Evolutionary conservation across 805 yeast genomes (phyloP), one percentile per base, ranked within the genome.

Genomic region (Hanseniaspora opuntiae): DNA sequence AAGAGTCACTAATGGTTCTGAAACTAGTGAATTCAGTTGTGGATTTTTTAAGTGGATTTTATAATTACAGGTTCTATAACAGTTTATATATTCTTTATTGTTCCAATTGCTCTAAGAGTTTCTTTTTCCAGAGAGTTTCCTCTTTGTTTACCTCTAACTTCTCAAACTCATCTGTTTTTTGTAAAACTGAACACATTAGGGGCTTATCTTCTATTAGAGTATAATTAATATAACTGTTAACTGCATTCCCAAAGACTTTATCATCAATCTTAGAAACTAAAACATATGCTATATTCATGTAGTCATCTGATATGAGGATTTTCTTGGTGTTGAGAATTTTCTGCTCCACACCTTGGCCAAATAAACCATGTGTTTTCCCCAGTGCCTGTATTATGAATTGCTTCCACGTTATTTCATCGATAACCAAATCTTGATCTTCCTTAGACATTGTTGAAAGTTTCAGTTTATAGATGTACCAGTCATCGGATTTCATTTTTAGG

Each of bases 11-110:
- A 9, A 20, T 3, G 58, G 57, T 25, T 56, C 58, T 6, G 57
- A 55, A 17, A 61, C 65, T 47, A 33, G 56, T 9, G 68, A 66
- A 12, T 67, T 63, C 47, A 71, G 70, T n/a, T 78, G 82, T 62
- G 77, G 75, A 1, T 76, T 63, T 58, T 78, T 78, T 61, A 71
- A 77, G 62, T 77, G 82, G 82, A 73, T 68, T 9, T 17, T 40
- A 35, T 51, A 24, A 33, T 36, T 38, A 19, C 16, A 19, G 14
- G n/a, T 38, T 38, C 24, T 20, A 38, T 38, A 38, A 19, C 20
- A 30, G 33, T 30, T 30, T 30, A 30, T 30, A 30, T 30, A 30
- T 12, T 19, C 22, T 4, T 6, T 24, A 36, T 16, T 12, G 50
- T 36, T 11, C 57, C 41, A 22, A 49, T 36, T 22, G 17, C 37